phyloP scores from a whole-genome alignment of 2,329 filamentous ascomycete species.

The Paecilomyces sp. region DNA sequence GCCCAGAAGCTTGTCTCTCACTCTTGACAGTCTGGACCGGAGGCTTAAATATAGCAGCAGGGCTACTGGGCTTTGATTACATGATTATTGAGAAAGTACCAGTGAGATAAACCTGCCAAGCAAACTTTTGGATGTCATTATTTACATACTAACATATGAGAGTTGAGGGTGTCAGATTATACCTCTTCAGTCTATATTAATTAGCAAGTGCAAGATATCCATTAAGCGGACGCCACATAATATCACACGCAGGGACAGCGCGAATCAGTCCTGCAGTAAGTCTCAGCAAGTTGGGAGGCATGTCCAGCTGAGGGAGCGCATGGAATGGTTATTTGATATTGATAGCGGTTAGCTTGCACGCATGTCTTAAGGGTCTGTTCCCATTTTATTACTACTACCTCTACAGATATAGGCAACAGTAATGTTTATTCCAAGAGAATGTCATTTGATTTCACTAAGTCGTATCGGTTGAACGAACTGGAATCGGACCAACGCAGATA shows the following conservation, averaged over 20 bases:
- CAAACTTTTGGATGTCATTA: neutral
- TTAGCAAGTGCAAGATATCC: neutral
- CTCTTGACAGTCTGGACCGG: neutral
- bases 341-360: neutral
- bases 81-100: neutral
- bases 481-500: neutral
- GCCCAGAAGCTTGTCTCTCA: slow-evolving; percentile 10
- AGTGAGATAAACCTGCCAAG: neutral
- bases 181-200: neutral
- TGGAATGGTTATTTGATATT: neutral
- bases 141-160: neutral
- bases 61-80: neutral
- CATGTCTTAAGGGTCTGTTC: neutral
- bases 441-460: neutral
- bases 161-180: neutral
- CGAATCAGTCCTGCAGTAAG: too few relatives aligned
- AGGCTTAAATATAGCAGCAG: neutral
- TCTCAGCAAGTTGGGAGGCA: neutral
- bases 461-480: neutral
- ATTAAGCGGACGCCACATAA: too few relatives aligned
- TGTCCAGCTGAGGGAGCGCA: neutral
- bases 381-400: neutral
- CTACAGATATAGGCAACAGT: neutral
- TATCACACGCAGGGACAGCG: too few relatives aligned
- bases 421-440: neutral